Base-by-base conservation (phyloP, 306 rosid genomes). In the Mucuna pruriens region DNA sequence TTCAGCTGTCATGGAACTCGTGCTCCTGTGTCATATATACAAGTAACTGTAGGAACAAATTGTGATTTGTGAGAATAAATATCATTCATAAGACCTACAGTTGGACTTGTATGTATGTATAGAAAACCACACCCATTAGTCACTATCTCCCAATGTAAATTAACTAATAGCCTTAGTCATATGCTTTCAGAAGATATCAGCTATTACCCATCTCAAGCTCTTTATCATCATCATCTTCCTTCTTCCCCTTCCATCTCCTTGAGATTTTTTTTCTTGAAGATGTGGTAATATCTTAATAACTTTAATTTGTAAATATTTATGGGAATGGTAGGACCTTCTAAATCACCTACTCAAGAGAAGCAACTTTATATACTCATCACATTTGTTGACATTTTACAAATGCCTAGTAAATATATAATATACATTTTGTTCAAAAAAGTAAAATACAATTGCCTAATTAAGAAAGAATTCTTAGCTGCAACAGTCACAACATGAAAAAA, bases 401-500 rank as follows among this genome's bases (percentile, higher is more conserved):
- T 19, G 63, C 8, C 25, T 45, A 45, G 42, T 38, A 70, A 77
- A 68, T 38, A 58, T 48, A 62, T 2, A 15, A 61, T 36, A 36
- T 39, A 76, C 23, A 61, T 48, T 74, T 45, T 60, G 20, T 36
- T 10, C 40, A 15, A 23, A 23, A 36, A 76, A 69, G 6, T 22
- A 6, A 36, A 76, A 69, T 23, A 11, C 11, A 76, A 5, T 31
- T 9, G 7, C 22, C 74, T 10, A 16, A 17, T 58, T 9, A 10
- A 76, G 33, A 58, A 26, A 17, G 7, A 36, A 65, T 6, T 4
- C 29, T 46, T 62, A 10, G 34, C 9, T 69, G 40, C 55, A 45
- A 80, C 16, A 80, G 22, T 76, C 58, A 80, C 9, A 61, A 19
- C 16, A 31, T 42, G 40, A 63, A 76, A 61, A 20, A 75, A 62